Base-by-base conservation (phyloP, 495 filamentous ascomycete genomes). In the Neurospora sp. region DNA sequence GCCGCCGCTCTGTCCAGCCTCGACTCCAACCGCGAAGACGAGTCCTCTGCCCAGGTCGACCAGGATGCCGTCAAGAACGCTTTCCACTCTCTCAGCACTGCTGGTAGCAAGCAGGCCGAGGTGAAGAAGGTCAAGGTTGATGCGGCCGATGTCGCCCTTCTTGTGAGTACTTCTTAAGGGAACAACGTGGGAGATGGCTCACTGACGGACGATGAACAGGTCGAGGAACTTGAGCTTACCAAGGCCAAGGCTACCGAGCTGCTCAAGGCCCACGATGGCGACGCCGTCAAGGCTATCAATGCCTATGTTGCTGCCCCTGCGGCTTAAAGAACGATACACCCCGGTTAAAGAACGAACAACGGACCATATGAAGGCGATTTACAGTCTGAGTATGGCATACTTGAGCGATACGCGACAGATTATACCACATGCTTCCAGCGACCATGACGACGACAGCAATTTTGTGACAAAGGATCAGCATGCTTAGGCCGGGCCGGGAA, bases 191-290 rank as follows among this genome's bases (percentile, higher is more conserved):
- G 39, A 22, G 39, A 38, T n/a, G 35, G 70, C 68, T 71, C 73
- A 16, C 74, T 40, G 22, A 71, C 71, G 35, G n/a, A 71, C 5
- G 27, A 12, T 27, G 45, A 39, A 71, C 42, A 96, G 92, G 87
- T 92, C 39, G 90, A 94, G 9, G 87, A 97, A 78, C 82, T 97
- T 68, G 93, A 96, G 61, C 79, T 97, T 39, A 86, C 84, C 16
- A 97, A 96, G 81, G 74, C 78, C 7, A 96, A 94, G 79, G 94
- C 94, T 3, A 96, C 92, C 16, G 94, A 97, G 68, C 80, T 97
- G 71, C 86, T 97, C 45, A 90, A 88, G 80, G 82, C 86, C n/a
- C 85, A 94, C 77, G 93, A 94, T 44, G 94, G 94, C 0, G 88
- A 96, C 82, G 89, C 88, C 2, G 87, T 87, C 10, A 85, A 86